Percentiles rank a stretch among this genome's conserved stretches.
These are phyloP conservation scores for Austroboletus eburneus DNA, from an alignment of 768 basidiomycete species.

Conservation along the genomic window DNA sequence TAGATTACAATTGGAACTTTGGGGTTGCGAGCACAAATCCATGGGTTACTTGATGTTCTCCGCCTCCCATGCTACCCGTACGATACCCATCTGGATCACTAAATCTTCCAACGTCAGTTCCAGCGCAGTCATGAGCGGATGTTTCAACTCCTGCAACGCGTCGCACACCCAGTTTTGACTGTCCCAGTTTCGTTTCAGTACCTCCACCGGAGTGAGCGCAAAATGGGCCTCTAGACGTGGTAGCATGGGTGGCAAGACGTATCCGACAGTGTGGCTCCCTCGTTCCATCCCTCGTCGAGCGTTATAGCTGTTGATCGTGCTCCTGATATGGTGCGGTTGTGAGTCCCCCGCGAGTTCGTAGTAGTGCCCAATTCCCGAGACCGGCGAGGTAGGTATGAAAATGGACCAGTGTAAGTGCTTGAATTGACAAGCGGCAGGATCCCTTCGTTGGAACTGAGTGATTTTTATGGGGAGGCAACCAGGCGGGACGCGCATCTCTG, in stretches of 20 bases:
- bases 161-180: conserved; percentile 5
- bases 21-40: too few relatives aligned
- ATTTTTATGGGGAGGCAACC: conserved; percentile 7
- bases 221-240: conserved; percentile 6
- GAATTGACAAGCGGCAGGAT: neutral
- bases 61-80: conserved; percentile 2
- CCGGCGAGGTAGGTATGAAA: conserved; percentile 9
- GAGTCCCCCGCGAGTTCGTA: conserved; percentile 5
- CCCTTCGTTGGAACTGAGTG: neutral
- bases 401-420: conserved; percentile 6
- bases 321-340: neutral
- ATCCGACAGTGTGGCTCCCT: conserved; percentile 12
- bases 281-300: neutral
- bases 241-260: conserved; percentile 2
- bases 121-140: conserved; percentile 1
- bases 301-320: conserved; percentile 1
- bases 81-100: conserved; percentile 8
- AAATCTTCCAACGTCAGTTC: neutral
- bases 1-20: too few relatives aligned
- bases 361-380: conserved; percentile 1
- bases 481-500: neutral
- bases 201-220: neutral
- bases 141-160: conserved; percentile 5
- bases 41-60: neutral
- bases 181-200: neutral